A percentile compares a stretch with the other conserved stretches of the same genome.
These are phyloP conservation scores for Paraphoma sp. DNA, from an alignment of 2,329 filamentous ascomycete species.

Conservation along the genomic window DNA sequence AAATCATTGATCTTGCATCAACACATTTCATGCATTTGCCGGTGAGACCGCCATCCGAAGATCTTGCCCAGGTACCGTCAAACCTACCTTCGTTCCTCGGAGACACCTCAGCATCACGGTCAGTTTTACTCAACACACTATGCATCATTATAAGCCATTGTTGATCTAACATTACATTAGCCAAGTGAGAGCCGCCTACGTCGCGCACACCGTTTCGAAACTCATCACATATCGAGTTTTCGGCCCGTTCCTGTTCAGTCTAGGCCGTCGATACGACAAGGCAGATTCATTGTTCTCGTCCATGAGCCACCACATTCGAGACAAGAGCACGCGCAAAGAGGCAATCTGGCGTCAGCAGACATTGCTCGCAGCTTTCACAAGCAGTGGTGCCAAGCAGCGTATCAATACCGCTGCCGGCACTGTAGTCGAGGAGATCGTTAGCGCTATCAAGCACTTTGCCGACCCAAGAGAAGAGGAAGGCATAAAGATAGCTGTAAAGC, in stretches of 20 bases:
- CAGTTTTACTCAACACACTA: constrained; percentile 7
- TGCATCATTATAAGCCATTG: neutral
- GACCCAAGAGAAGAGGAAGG: constrained; percentile 58
- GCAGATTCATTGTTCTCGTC: constrained; percentile 63
- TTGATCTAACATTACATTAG: constrained; percentile 25
- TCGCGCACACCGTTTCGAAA: constrained; percentile 63
- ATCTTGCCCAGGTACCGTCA: constrained; percentile 59
- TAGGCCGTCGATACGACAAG: constrained; percentile 61
- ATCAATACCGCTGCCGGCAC: constrained; percentile 63
- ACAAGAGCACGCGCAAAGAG: constrained; percentile 63
- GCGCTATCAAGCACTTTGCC: constrained; percentile 61
- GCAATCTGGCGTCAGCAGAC: constrained; percentile 66
- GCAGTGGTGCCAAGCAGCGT: constrained; percentile 62
- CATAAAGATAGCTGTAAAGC: constrained; percentile 58
- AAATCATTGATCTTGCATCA: constrained; percentile 59
- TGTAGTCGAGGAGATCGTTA: constrained; percentile 64
- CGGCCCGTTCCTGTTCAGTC: constrained; percentile 64
- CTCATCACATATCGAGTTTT: constrained; percentile 64
- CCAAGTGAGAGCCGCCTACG: constrained; percentile 60
- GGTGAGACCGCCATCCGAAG: constrained; percentile 57
- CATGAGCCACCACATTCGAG: constrained; percentile 62
- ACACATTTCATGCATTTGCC: constrained; percentile 61
- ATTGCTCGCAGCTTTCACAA: constrained; percentile 63
- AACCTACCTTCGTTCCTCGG: constrained; percentile 62
- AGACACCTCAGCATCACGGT: constrained; percentile 58